These are phyloP conservation scores for Cyclocybe cylindracea DNA, from an alignment of 768 basidiomycete genomes.

Conservation along the genomic window DNA sequence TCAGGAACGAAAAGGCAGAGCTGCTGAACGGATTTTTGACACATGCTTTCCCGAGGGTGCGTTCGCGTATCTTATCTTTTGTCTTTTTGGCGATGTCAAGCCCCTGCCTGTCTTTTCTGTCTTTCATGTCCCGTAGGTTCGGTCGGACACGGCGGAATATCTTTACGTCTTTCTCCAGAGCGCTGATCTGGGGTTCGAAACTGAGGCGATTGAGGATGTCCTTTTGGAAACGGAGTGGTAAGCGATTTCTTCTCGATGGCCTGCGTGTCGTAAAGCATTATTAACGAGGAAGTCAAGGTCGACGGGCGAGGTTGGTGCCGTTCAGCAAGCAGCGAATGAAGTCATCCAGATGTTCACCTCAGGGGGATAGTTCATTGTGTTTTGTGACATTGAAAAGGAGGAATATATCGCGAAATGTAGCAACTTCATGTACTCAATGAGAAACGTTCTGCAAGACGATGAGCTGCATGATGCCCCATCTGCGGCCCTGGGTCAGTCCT, in stretches of 20 bases:
- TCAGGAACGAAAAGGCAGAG: conserved; percentile 45
- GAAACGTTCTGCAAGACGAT: too few species aligned
- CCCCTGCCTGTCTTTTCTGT: neutral
- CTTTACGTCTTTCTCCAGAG: conserved; percentile 78
- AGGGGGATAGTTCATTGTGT: neutral
- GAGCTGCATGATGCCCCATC: too few species aligned
- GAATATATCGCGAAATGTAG: too few species aligned
- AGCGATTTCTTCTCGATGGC: conserved; percentile 17
- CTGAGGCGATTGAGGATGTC: conserved; percentile 66
- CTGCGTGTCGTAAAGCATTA: too few species aligned
- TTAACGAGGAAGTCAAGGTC: conserved; percentile 38
- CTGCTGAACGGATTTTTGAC: conserved; percentile 62
- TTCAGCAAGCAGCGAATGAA: conserved; percentile 41
- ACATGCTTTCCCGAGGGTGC: conserved; percentile 82
- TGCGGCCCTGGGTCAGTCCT: too few species aligned
- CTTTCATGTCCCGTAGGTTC: conserved; percentile 52
- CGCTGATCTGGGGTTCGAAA: conserved; percentile 63
- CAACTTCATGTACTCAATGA: too few species aligned
- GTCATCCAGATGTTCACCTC: conserved; percentile 37
- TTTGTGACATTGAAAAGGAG: neutral
- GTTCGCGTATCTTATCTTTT: conserved; percentile 17
- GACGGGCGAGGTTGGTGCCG: conserved; percentile 36
- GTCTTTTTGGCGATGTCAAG: conserved; percentile 7
- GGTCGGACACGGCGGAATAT: conserved; percentile 80
- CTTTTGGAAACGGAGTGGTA: conserved; percentile 86